Conservation (phyloP, 1,284 basidiomycete genomes). For the Hemileccinum hortonii region DNA sequence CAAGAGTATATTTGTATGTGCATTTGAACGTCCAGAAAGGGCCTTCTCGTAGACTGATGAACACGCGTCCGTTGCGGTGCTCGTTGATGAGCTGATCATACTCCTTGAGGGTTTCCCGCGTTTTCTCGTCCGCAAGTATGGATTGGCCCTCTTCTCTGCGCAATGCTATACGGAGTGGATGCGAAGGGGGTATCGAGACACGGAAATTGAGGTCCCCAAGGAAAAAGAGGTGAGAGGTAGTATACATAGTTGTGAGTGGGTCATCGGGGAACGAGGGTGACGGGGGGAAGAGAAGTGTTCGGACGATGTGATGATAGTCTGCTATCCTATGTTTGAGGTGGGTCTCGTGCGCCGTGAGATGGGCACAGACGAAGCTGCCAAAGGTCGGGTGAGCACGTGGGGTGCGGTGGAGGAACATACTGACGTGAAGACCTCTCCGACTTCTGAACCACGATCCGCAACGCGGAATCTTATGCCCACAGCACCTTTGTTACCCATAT, state of each 20-base stretch:
- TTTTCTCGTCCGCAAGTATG: slow-evolving; percentile 50
- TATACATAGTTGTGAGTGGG: slow-evolving; percentile 63
- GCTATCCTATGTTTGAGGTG: slow-evolving; percentile 71
- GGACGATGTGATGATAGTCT: slow-evolving; percentile 83
- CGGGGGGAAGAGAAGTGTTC: slow-evolving; percentile 77
- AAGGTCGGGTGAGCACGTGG: slow-evolving; percentile 4
- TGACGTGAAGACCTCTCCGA: slow-evolving; percentile 81
- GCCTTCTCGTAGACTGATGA: slow-evolving; percentile 77
- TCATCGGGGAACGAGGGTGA: slow-evolving; percentile 42
- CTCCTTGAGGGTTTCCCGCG: slow-evolving; percentile 64
- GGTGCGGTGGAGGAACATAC: slow-evolving; percentile 32
- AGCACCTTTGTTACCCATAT: slow-evolving; percentile 95
- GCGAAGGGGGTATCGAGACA: slow-evolving; percentile 55
- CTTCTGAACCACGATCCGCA: slow-evolving; percentile 47
- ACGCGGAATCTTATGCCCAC: slow-evolving; percentile 87
- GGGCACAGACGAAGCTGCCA: slow-evolving; percentile 86
- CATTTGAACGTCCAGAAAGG: slow-evolving; percentile 84
- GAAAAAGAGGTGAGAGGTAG: slow-evolving; percentile 83
- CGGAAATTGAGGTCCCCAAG: slow-evolving; percentile 92
- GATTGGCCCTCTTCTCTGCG: slow-evolving; percentile 37
- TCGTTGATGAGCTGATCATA: slow-evolving; percentile 77
- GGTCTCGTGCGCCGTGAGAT: slow-evolving; percentile 83
- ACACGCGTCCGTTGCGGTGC: slow-evolving; percentile 59
- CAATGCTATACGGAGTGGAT: slow-evolving; percentile 40
- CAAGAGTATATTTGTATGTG: slow-evolving; percentile 85